phyloP scores from a whole-genome alignment of 345 rosid species.

The Boechera stricta region DNA sequence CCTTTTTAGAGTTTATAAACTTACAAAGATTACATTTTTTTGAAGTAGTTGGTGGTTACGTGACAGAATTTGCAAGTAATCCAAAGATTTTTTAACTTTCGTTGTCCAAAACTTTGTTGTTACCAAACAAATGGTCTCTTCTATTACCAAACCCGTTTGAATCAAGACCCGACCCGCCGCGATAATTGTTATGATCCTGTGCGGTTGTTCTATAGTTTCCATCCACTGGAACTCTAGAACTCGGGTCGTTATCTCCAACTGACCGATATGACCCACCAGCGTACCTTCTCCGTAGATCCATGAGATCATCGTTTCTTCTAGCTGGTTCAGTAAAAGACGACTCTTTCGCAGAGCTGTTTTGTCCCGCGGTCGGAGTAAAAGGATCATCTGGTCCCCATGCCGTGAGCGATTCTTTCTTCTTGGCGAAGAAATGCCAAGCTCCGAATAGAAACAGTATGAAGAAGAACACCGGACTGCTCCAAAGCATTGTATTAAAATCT shows the following conservation, averaged over 20 bases:
- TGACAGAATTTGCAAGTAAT: constrained; percentile 24
- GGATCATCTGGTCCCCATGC: constrained; percentile 96
- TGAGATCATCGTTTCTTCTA: constrained; percentile 62
- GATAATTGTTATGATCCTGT: constrained; percentile 59
- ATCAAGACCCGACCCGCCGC: constrained; percentile 64
- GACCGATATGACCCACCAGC: constrained; percentile 62
- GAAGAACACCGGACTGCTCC: constrained; percentile 87
- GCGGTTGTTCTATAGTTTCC: constrained; percentile 64
- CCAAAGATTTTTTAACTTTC: constrained; percentile 38
- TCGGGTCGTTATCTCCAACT: constrained; percentile 50
- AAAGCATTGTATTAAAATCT: constrained; percentile 73
- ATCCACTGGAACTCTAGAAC: constrained; percentile 60
- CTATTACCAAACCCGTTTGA: constrained; percentile 69
- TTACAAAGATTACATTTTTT: constrained; percentile 25
- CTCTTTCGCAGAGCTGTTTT: constrained; percentile 60
- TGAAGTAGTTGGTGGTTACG: constrained; percentile 20
- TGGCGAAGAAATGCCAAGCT: constrained; percentile 94
- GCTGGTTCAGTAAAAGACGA: constrained; percentile 61
- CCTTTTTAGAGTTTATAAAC: background rate
- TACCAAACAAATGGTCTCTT: constrained; percentile 62
- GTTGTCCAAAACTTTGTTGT: constrained; percentile 67
- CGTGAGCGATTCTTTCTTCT: constrained; percentile 91
- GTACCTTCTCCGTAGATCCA: constrained; percentile 75
- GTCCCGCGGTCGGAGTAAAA: constrained; percentile 60
- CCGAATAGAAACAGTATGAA: constrained; percentile 84